phyloP scores from a whole-genome alignment of 2,329 filamentous ascomycete species.

The Coleophoma eucalyptorum region DNA sequence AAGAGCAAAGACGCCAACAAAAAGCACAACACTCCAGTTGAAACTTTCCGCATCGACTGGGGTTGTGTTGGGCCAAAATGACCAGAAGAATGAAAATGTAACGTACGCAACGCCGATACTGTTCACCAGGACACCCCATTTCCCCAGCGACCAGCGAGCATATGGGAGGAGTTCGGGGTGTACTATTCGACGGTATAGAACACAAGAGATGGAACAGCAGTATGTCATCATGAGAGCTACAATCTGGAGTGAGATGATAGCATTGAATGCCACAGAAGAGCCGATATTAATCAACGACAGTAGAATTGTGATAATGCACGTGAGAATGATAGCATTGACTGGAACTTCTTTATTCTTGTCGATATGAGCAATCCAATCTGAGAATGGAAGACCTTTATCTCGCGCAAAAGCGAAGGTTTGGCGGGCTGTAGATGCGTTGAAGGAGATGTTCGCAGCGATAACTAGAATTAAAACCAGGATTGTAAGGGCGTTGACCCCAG shows the following conservation, averaged over 20 bases:
- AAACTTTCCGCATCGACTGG: constrained; percentile 34
- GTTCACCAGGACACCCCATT: constrained; percentile 37
- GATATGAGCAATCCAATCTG: constrained; percentile 31
- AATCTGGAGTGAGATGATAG: constrained; percentile 45
- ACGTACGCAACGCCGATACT: constrained; percentile 37
- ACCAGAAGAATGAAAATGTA: constrained; percentile 40
- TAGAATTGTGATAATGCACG: constrained; percentile 12
- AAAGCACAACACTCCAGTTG: constrained; percentile 34
- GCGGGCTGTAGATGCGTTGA: constrained; percentile 29
- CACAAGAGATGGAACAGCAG: constrained; percentile 38
- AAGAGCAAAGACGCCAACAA: constrained; percentile 10
- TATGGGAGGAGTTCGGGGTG: constrained; percentile 33
- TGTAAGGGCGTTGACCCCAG: constrained; percentile 15
- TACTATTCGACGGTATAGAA: constrained; percentile 36
- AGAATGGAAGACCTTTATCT: constrained; percentile 38
- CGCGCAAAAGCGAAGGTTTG: constrained; percentile 40
- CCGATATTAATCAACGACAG: constrained; percentile 42
- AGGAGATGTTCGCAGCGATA: constrained; percentile 32
- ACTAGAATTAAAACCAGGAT: constrained; percentile 34
- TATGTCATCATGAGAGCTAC: constrained; percentile 47
- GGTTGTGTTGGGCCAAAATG: constrained; percentile 39
- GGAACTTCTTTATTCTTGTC: constrained; percentile 33
- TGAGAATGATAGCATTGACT: constrained; percentile 27
- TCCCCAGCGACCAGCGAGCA: constrained; percentile 38
- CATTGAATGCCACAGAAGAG: constrained; percentile 45